Percentiles rank a stretch among this genome's conserved stretches.
Evolutionary conservation across 495 filamentous ascomycete species (phyloP).

Genomic region (Oleoguttula mirabilis): DNA sequence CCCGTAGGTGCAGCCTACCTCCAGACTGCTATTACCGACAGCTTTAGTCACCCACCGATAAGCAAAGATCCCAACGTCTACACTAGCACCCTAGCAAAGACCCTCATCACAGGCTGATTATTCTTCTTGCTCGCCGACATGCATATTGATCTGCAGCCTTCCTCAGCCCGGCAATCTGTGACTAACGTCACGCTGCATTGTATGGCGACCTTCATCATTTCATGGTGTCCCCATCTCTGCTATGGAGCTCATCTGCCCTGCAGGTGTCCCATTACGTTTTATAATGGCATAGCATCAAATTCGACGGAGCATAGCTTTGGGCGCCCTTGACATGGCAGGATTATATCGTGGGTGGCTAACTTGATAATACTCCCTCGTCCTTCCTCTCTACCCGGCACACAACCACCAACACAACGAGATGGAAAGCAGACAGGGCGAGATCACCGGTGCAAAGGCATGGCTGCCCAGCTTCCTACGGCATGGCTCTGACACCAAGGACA

Average conservation of each 20-base stretch:
- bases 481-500: background rate
- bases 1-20: too few species aligned
- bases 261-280: too few species aligned
- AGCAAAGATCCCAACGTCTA: background rate
- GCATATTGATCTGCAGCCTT: background rate
- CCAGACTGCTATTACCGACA: background rate
- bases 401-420: constrained; percentile 14
- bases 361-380: background rate
- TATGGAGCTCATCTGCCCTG: too few species aligned
- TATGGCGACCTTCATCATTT: too few species aligned
- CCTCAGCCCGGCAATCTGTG: background rate
- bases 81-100: too few species aligned
- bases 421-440: constrained; percentile 23
- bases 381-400: background rate
- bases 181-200: constrained; percentile 2
- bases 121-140: too few species aligned
- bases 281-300: too few species aligned
- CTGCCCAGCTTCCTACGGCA: constrained; percentile 22
- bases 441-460: constrained; percentile 22
- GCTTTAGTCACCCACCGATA: background rate
- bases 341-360: background rate
- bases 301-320: too few species aligned
- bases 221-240: too few species aligned
- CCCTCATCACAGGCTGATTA: too few species aligned
- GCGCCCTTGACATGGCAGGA: too few species aligned